Conservation (phyloP, 805 yeast genomes). For the Candida nanaspora region DNA sequence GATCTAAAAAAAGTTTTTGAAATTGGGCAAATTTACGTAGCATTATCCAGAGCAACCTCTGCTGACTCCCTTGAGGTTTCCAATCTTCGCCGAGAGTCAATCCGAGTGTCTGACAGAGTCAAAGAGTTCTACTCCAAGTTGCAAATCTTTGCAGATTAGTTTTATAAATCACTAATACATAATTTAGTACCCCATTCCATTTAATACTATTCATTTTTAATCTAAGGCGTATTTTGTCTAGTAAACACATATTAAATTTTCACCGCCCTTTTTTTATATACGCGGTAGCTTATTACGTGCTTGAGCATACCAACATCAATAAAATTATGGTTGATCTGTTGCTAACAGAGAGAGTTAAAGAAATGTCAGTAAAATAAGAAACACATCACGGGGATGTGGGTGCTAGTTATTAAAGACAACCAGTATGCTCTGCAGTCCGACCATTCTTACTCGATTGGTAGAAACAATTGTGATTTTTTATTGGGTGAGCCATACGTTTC, state of each 20-base stretch:
- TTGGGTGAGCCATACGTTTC: background rate
- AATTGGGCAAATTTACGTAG: slow-evolving; percentile 81
- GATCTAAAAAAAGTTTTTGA: slow-evolving; percentile 64
- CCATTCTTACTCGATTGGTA: background rate
- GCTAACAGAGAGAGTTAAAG: too few relatives aligned
- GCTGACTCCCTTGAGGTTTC: slow-evolving; percentile 57
- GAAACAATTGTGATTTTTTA: slow-evolving; percentile 1
- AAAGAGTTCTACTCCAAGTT: slow-evolving; percentile 50
- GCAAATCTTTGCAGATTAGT: slow-evolving; percentile 8
- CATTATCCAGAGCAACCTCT: slow-evolving; percentile 69
- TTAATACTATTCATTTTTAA: background rate
- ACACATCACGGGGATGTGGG: too few relatives aligned
- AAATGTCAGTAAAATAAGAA: too few relatives aligned
- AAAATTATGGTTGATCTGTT: too few relatives aligned
- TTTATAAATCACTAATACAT: too few relatives aligned
- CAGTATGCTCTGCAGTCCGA: background rate
- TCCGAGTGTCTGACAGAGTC: slow-evolving; percentile 55
- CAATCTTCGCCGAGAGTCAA: slow-evolving; percentile 54
- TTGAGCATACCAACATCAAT: too few relatives aligned
- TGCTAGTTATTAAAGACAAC: background rate
- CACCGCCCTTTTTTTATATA: too few relatives aligned
- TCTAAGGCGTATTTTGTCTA: too few relatives aligned
- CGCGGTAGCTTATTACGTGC: too few relatives aligned
- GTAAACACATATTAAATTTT: too few relatives aligned
- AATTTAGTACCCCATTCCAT: too few relatives aligned